Percentiles rank a stretch among this genome's conserved stretches.
phyloP scores from a whole-genome alignment of 805 yeast genomes.

The Babjeviella inositovora region DNA sequence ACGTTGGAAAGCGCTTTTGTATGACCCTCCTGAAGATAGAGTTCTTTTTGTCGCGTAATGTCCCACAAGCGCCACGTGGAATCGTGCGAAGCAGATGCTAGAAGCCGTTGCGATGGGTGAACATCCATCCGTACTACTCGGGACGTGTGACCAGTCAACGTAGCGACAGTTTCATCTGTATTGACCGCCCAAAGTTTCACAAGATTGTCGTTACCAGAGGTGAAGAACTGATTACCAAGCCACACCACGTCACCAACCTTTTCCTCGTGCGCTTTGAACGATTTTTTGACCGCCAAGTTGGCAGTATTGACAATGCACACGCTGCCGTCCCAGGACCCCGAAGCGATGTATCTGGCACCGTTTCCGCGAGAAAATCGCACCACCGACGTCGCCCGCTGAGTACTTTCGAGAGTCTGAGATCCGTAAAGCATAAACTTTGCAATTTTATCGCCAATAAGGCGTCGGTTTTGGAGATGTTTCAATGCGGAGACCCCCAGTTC shows the following conservation, averaged over 20 bases:
- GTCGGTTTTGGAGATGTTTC: constrained; percentile 25
- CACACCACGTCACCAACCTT: constrained; percentile 63
- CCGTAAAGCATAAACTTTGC: constrained; percentile 31
- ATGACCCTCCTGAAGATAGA: constrained; percentile 78
- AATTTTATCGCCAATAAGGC: constrained; percentile 18
- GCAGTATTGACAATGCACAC: constrained; percentile 28
- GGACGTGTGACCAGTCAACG: constrained; percentile 23
- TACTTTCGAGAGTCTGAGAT: constrained; percentile 43
- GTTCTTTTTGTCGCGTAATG: constrained; percentile 22
- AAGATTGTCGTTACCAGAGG: constrained; percentile 29
- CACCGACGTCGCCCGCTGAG: constrained; percentile 52
- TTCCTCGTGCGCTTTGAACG: constrained; percentile 35
- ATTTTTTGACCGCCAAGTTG: constrained; percentile 12
- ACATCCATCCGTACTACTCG: constrained; percentile 46
- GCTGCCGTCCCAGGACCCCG: constrained; percentile 79
- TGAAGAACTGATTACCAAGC: constrained; percentile 16
- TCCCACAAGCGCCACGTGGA: constrained; percentile 89
- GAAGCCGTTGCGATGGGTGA: constrained; percentile 44
- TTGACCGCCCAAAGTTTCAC: constrained; percentile 17
- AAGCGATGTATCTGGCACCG: constrained; percentile 23
- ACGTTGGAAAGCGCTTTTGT: constrained; percentile 51
- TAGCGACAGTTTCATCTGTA: not conserved
- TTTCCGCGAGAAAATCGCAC: constrained; percentile 31
- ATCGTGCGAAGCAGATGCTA: constrained; percentile 70
- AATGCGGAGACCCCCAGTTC: constrained; percentile 14